Percentiles rank a stretch among this genome's conserved stretches.
Evolutionary conservation across 192 early-diverging fungal genomes (phyloP).

Genomic region (Entrophospora sp.): DNA sequence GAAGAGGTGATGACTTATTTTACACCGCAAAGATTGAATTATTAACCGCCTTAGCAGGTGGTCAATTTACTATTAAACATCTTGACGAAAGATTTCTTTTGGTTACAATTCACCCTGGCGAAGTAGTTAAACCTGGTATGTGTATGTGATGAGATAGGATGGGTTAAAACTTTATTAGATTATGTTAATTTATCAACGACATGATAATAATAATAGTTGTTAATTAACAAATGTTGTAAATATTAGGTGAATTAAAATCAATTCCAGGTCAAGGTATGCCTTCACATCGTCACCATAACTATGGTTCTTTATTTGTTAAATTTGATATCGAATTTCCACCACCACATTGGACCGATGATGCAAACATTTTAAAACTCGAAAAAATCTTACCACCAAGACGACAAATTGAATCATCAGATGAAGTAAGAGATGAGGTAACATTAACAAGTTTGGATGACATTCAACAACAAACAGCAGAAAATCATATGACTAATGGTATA

Average conservation of each 20-base stretch:
- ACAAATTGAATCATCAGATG: constrained; percentile 31
- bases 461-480: constrained; percentile 54
- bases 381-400: constrained; percentile 69
- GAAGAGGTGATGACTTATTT: constrained; percentile 87
- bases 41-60: constrained; percentile 91
- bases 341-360: constrained; percentile 66
- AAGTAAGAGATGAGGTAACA: constrained; percentile 76
- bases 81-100: constrained; percentile 84
- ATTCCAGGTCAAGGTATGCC: constrained; percentile 85
- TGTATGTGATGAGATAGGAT: too few species aligned
- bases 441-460: constrained; percentile 66
- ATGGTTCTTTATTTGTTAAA: constrained; percentile 87
- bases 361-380: constrained; percentile 69
- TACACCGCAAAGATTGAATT: constrained; percentile 92
- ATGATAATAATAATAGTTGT: background rate
- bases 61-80: constrained; percentile 85
- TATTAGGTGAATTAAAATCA: constrained; percentile 1
- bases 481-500: constrained; percentile 47
- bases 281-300: constrained; percentile 75
- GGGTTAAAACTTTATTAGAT: too few species aligned
- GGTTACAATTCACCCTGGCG: constrained; percentile 87
- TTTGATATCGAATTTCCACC: constrained; percentile 92
- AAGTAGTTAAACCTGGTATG: constrained; percentile 85
- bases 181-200: background rate
- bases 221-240: background rate